Base-by-base conservation (phyloP, 345 rosid species). In the Hirschfeldia incana region DNA sequence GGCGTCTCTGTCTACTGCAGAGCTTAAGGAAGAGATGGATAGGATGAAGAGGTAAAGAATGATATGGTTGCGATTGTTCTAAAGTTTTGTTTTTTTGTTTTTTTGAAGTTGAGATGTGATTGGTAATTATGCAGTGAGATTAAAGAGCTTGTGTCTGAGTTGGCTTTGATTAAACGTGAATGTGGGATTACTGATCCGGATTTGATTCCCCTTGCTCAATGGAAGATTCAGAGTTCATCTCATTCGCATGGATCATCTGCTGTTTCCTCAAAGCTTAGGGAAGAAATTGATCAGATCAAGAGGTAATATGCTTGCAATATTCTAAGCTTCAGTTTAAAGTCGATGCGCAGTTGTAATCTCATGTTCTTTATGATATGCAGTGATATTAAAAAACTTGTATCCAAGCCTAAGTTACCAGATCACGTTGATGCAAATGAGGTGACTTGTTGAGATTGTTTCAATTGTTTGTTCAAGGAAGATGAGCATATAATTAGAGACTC, bases 171-270 rank as follows among this genome's bases (percentile, higher is more conserved):
- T 49, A 88, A 85, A 74, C 86, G 66, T 67, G 97, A 88, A 82
- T 87, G 90, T 66, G 89, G 97, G 49, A 81, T 84, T 37, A 76
- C 88, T 51, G 90, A 88, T 81, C 88, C 89, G 78, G 82, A 65
- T 53, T 89, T 83, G 83, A 69, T 85, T 83, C 91, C 92, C 21
- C 88, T 88, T 1, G 80, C 91, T 49, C 84, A 90, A 83, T 83
- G 84, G 87, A 88, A 82, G 75, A 78, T 80, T 76, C 76, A 83
- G 82, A 83, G 69, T 73, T 84, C 61, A 10, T 63, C 80, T 15
- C 83, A 81, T 81, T 63, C 80, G 9, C 83, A 81, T 81, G 87
- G 85, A 69, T 59, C 90, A 67, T 39, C 67, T 34, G 46, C 68
- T 4, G 89, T 88, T 11, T 37, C 73, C 70, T 71, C 86, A 11